phyloP scores from a whole-genome alignment of 1,284 basidiomycete genomes.

The Sparassis latifolia region DNA sequence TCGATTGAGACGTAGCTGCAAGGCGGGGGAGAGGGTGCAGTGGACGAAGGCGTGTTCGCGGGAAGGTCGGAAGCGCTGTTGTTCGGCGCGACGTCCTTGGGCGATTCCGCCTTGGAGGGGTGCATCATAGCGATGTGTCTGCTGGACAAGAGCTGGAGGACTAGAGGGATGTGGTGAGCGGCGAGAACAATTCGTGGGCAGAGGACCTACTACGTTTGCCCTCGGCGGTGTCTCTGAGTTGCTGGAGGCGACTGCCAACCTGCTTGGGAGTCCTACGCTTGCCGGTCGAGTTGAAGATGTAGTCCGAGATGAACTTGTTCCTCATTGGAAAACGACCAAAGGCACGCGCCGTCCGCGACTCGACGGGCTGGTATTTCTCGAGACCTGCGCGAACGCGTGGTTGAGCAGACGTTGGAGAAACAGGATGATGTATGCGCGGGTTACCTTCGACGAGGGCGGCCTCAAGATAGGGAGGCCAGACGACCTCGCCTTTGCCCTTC shows the following conservation, averaged over 20 bases:
- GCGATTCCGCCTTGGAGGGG: conserved; percentile 11
- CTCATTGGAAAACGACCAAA: conserved; percentile 70
- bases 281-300: conserved; percentile 59
- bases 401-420: conserved; percentile 4
- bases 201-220: conserved; percentile 48
- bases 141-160: conserved; percentile 28
- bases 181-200: background rate
- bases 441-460: conserved; percentile 67
- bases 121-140: conserved; percentile 23
- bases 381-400: conserved; percentile 35
- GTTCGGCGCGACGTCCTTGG: conserved; percentile 8
- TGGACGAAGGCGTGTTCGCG: conserved; percentile 11
- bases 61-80: conserved; percentile 16
- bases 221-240: conserved; percentile 62
- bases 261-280: conserved; percentile 65
- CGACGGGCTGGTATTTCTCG: conserved; percentile 64
- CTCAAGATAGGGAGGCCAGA: conserved; percentile 73
- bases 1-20: conserved; percentile 21
- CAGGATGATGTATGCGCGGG: conserved; percentile 3
- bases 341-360: conserved; percentile 62
- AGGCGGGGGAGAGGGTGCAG: conserved; percentile 7
- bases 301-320: conserved; percentile 72
- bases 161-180: conserved; percentile 8
- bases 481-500: conserved; percentile 58
- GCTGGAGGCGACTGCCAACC: conserved; percentile 69